phyloP scores from a whole-genome alignment of 2,329 filamentous ascomycete species.

The Graphiopsis chlorocephala region DNA sequence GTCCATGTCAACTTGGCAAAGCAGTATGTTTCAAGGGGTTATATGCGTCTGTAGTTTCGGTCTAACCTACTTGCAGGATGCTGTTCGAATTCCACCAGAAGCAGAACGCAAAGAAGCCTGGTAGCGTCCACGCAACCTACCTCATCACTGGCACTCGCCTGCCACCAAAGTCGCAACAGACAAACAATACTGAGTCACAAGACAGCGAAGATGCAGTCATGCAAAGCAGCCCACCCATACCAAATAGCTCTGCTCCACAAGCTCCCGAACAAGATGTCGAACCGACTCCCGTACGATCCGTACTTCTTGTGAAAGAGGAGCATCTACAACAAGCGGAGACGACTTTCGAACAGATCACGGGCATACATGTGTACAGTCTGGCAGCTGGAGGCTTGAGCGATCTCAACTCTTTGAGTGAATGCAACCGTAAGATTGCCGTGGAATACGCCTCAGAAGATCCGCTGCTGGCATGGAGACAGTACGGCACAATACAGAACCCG shows the following conservation, averaged over 20 bases:
- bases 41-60: neutral
- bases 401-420: slow-evolving; percentile 68
- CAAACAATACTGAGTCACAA: slow-evolving; percentile 42
- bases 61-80: slow-evolving; percentile 56
- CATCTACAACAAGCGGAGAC: slow-evolving; percentile 51
- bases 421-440: slow-evolving; percentile 60
- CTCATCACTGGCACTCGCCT: slow-evolving; percentile 70
- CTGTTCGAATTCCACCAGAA: slow-evolving; percentile 78
- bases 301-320: slow-evolving; percentile 32
- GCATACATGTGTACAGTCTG: slow-evolving; percentile 86
- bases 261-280: slow-evolving; percentile 49
- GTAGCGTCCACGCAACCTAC: slow-evolving; percentile 88
- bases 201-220: slow-evolving; percentile 66
- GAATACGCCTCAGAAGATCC: slow-evolving; percentile 59
- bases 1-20: slow-evolving; percentile 87
- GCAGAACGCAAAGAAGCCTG: slow-evolving; percentile 71
- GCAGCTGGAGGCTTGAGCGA: slow-evolving; percentile 65
- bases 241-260: slow-evolving; percentile 64
- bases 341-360: slow-evolving; percentile 68
- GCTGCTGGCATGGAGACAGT: slow-evolving; percentile 57
- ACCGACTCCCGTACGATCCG: slow-evolving; percentile 45
- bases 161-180: slow-evolving; percentile 33
- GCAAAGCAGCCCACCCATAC: slow-evolving; percentile 64
- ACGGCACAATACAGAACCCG: slow-evolving; percentile 73
- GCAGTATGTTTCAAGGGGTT: slow-evolving; percentile 57